A percentile compares a stretch with the other conserved stretches of the same genome.
phyloP scores from a whole-genome alignment of 768 basidiomycete genomes.

The Hydnomerulius pinastri region DNA sequence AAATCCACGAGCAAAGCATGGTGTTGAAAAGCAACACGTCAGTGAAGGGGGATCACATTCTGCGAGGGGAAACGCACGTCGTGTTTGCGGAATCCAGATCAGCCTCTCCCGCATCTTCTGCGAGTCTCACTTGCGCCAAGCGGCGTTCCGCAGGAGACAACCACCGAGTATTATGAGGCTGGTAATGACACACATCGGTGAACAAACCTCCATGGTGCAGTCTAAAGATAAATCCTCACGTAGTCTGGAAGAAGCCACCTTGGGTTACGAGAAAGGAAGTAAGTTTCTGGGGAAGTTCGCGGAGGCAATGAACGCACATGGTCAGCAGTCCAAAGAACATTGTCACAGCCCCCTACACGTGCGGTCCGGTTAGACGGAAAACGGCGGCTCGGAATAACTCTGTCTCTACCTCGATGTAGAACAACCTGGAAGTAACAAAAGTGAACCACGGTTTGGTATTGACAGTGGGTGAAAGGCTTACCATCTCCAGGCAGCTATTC shows the following conservation, averaged over 20 bases:
- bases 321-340: conserved; percentile 56
- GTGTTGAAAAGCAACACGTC: neutral
- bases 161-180: conserved; percentile 69
- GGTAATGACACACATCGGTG: neutral
- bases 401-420: conserved; percentile 62
- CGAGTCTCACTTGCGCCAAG: conserved; percentile 67
- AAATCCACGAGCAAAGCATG: neutral
- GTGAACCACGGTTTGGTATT: neutral
- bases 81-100: conserved; percentile 45
- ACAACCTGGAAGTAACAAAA: conserved; percentile 46
- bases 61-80: conserved; percentile 11
- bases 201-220: neutral
- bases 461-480: conserved; percentile 27
- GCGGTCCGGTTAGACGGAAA: neutral
- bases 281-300: neutral
- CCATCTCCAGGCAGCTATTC: conserved; percentile 75
- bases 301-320: conserved; percentile 39
- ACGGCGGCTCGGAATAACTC: neutral
- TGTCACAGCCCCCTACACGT: conserved; percentile 58
- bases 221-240: conserved; percentile 36
- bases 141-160: conserved; percentile 49
- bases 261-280: neutral
- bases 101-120: conserved; percentile 69
- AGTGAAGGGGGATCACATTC: neutral
- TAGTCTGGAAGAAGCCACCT: conserved; percentile 64